A percentile compares a stretch with the other conserved stretches of the same genome.
These are phyloP conservation scores for Haberlea rhodopensis DNA, from an alignment of 257 asterid genomes.

Conservation along the genomic window DNA sequence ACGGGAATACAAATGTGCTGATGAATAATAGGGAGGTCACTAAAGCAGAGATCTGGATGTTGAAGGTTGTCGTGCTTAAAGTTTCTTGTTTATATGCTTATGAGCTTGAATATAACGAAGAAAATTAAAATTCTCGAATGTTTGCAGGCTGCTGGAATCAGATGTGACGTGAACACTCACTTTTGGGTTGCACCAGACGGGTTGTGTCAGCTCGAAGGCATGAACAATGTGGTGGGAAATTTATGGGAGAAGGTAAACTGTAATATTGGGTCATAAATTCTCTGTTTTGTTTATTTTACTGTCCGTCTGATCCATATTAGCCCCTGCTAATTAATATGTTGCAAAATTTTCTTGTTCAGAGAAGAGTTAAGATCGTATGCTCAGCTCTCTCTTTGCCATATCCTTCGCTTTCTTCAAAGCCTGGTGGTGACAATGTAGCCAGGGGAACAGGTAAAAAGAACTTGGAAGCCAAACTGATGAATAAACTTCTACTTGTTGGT, in stretches of 20 bases:
- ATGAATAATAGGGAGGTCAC: slow-evolving; percentile 81
- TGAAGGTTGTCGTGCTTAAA: slow-evolving; percentile 46
- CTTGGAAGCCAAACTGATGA: slow-evolving; percentile 29
- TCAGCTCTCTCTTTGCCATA: slow-evolving; percentile 68
- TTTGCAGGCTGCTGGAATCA: slow-evolving; percentile 61
- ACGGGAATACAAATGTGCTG: slow-evolving; percentile 62
- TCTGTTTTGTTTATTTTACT: slow-evolving; percentile 8
- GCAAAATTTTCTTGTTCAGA: slow-evolving; percentile 38
- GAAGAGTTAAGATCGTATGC: slow-evolving; percentile 54
- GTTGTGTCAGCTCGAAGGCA: slow-evolving; percentile 62
- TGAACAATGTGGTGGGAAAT: slow-evolving; percentile 43
- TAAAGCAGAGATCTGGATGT: slow-evolving; percentile 52
- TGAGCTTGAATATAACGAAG: neutral
- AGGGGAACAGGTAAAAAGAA: too few species aligned
- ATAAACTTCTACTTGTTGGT: slow-evolving; percentile 73
- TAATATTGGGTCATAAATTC: slow-evolving; percentile 6
- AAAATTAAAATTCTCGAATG: slow-evolving; percentile 4
- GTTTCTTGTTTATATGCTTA: neutral
- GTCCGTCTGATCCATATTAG: neutral
- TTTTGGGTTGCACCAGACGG: slow-evolving; percentile 83
- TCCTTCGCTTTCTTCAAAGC: slow-evolving; percentile 44
- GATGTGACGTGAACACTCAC: slow-evolving; percentile 62
- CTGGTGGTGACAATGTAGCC: slow-evolving; percentile 34
- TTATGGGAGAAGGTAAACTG: slow-evolving; percentile 58
- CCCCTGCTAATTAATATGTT: neutral